Evolutionary conservation across 768 basidiomycete species (phyloP).

Genomic region (Mycena chlorophos): DNA sequence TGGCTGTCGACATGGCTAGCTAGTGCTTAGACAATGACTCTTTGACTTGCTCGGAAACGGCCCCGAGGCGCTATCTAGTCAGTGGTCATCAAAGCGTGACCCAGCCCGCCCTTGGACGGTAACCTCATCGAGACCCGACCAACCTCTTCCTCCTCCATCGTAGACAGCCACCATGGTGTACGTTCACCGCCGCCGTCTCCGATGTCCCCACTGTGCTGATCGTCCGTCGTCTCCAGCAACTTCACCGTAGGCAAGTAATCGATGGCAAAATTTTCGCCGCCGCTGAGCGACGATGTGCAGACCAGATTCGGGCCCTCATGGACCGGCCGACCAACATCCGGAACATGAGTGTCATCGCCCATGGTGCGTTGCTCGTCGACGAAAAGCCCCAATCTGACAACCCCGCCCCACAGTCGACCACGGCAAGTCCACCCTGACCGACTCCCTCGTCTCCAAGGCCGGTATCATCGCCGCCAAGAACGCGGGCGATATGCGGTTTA

Average conservation of each 20-base stretch:
- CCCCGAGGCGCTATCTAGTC: not conserved
- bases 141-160: constrained; percentile 37
- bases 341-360: constrained; percentile 45
- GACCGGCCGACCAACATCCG: constrained; percentile 89
- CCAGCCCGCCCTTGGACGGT: not conserved
- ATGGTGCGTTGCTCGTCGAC: constrained; percentile 54
- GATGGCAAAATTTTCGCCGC: constrained; percentile 1
- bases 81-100: not conserved
- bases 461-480: constrained; percentile 96
- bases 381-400: constrained; percentile 6
- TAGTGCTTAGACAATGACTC: constrained; percentile 4
- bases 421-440: constrained; percentile 99
- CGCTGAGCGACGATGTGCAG: constrained; percentile 38
- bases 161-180: constrained; percentile 75
- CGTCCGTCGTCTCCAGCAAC: constrained; percentile 55
- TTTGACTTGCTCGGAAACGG: not conserved
- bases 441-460: constrained; percentile 98
- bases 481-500: constrained; percentile 96
- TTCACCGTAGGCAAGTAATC: constrained; percentile 77
- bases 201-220: constrained; percentile 30
- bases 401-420: constrained; percentile 77
- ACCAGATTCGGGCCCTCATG: constrained; percentile 88
- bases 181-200: constrained; percentile 8
- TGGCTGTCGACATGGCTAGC: constrained; percentile 51
- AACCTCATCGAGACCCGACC: constrained; percentile 4